Percentiles rank a stretch among this genome's conserved stretches.
These are phyloP conservation scores for Lojkania enalia DNA, from an alignment of 2,329 filamentous ascomycete species.

Conservation along the genomic window DNA sequence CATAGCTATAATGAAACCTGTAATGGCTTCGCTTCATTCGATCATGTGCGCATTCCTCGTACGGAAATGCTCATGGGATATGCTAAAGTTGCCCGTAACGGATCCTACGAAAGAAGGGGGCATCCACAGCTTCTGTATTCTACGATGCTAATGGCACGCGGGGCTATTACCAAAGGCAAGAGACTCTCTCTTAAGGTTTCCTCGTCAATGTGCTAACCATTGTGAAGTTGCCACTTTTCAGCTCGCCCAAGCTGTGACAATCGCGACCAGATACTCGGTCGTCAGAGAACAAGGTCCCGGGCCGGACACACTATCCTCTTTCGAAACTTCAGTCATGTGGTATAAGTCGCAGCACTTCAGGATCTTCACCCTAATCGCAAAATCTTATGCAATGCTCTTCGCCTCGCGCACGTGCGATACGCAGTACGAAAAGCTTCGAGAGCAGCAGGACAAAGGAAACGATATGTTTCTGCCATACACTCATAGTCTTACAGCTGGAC, in stretches of 20 bases:
- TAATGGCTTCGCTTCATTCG: conserved; percentile 56
- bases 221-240: conserved; percentile 50
- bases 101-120: conserved; percentile 48
- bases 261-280: conserved; percentile 54
- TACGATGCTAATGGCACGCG: conserved; percentile 51
- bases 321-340: conserved; percentile 15
- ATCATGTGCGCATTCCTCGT: conserved; percentile 51
- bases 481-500: conserved; percentile 53
- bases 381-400: conserved; percentile 23
- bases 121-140: conserved; percentile 52
- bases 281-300: conserved; percentile 47
- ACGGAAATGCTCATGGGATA: conserved; percentile 54
- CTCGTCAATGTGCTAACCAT: no score
- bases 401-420: conserved; percentile 11
- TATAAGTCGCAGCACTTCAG: conserved; percentile 24
- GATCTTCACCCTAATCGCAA: conserved; percentile 19
- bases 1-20: conserved; percentile 52
- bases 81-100: conserved; percentile 48
- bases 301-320: conserved; percentile 1
- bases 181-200: no score
- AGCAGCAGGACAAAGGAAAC: conserved; percentile 37
- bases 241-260: conserved; percentile 56
- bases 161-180: conserved; percentile 36
- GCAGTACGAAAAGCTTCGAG: conserved; percentile 5
- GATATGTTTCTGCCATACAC: conserved; percentile 52